Evolutionary conservation across 148 eudicot species (phyloP).

Genomic region (Linanthus parryae): DNA sequence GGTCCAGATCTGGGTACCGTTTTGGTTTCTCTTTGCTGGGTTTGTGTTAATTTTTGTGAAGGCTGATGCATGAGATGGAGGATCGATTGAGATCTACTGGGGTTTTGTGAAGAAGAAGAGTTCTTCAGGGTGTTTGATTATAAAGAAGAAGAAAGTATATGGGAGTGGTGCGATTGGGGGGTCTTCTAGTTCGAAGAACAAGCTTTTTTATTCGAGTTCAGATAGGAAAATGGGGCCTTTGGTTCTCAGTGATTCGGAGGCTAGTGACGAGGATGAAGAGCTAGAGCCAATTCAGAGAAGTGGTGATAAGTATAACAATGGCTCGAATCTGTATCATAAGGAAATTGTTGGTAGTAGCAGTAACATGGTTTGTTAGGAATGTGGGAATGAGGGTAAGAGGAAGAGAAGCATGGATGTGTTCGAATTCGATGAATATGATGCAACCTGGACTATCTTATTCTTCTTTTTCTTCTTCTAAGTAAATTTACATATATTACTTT

Average conservation of each 20-base stretch:
- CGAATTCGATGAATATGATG: conserved; percentile 91
- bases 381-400: conserved; percentile 30
- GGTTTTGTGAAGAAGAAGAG: conserved; percentile 70
- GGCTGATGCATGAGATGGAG: conserved; percentile 49
- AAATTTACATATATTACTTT: too few species aligned
- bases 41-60: conserved; percentile 5
- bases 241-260: conserved; percentile 37
- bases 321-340: conserved; percentile 22
- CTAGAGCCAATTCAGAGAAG: conserved; percentile 36
- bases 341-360: conserved; percentile 21
- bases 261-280: conserved; percentile 56
- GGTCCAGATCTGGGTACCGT: conserved; percentile 32
- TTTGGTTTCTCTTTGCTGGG: conserved; percentile 12
- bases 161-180: conserved; percentile 31
- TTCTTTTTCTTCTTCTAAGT: too few species aligned
- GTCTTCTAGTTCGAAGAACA: too few species aligned
- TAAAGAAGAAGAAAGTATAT: conserved; percentile 79
- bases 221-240: conserved; percentile 50
- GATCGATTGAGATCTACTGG: conserved; percentile 38
- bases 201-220: conserved; percentile 31
- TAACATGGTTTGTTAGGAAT: too few species aligned
- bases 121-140: conserved; percentile 75
- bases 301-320: conserved; percentile 26
- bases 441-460: too few species aligned
- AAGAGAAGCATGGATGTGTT: conserved; percentile 67